Base-by-base conservation (phyloP, 2,329 filamentous ascomycete genomes). In the Trichoderma breve region DNA sequence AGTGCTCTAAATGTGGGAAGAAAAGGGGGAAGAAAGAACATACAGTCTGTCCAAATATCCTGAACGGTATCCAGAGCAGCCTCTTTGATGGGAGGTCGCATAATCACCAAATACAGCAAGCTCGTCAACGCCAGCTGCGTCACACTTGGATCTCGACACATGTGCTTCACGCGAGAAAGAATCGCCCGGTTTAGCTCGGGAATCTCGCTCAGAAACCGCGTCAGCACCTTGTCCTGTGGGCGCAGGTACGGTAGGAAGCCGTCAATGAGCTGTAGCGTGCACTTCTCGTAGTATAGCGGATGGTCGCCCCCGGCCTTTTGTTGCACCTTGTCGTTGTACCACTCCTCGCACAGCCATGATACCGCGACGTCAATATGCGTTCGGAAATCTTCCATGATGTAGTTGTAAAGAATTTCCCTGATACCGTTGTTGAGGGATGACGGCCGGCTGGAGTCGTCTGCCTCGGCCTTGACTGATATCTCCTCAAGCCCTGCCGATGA, bases 321-420 rank as follows among this genome's bases (percentile, higher is more conserved):
- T 73, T 80, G 83, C 74, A 84, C 82, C 80, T 81, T 90, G 80
- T 98, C 95, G 77, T 95, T 97, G 81, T 97, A 98, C 95, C 96
- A 99, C 82, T 99, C 96, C 81, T 99, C 96, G 76, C 92, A 97
- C 18, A 99, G 86, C 96, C 96, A 99, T 8, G 92, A 91, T 66
- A 98, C 94, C 1, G 94, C 95, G 26, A 96, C 89, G 76, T 97
- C 95, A 74, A 98, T 95, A 57, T 96, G 91, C 74, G 88, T 91
- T 70, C 95, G 90, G 83, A 97, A 99, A 79, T 98, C 95, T 74
- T 97, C 94, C 74, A 98, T 88, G 62, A 98, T 88, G 80, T 97
- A 98, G 69, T 89, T 87, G 81, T 94, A 96, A 2, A 99, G 84
- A 8, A 90, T 87, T 76, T 97, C 92, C 67, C 96, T 90, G 75